Evolutionary conservation across 192 early-diverging fungal genomes (phyloP).

Genomic region (Coemansia sp.): DNA sequence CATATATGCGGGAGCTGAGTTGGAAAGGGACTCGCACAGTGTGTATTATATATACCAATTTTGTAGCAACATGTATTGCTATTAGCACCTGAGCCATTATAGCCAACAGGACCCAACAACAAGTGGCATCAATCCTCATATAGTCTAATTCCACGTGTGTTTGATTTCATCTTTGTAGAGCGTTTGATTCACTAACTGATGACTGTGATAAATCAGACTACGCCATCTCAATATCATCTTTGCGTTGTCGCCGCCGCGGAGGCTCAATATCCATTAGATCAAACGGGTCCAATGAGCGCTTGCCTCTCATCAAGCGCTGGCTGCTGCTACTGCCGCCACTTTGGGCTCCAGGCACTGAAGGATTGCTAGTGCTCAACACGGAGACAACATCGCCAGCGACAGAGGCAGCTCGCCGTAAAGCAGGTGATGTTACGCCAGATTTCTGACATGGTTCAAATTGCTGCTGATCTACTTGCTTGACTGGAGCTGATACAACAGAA

Average conservation of each 20-base stretch:
- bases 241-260: constrained; percentile 48
- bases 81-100: too few species aligned
- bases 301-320: constrained; percentile 15
- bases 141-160: not conserved
- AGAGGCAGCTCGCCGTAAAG: constrained; percentile 9
- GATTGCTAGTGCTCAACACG: not conserved
- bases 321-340: not conserved
- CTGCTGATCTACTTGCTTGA: not conserved
- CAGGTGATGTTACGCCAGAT: not conserved
- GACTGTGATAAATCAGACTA: not conserved
- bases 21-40: not conserved
- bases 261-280: constrained; percentile 53
- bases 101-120: too few species aligned
- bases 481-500: not conserved
- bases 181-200: not conserved
- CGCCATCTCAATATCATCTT: constrained; percentile 39
- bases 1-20: not conserved
- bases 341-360: not conserved
- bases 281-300: constrained; percentile 28
- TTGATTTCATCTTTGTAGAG: not conserved
- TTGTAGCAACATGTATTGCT: not conserved
- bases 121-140: not conserved
- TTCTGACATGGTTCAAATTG: not conserved
- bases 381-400: not conserved
- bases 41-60: not conserved